Evolutionary conservation across 2,329 filamentous ascomycete species (phyloP).

Genomic region (Chaetomium sp.): DNA sequence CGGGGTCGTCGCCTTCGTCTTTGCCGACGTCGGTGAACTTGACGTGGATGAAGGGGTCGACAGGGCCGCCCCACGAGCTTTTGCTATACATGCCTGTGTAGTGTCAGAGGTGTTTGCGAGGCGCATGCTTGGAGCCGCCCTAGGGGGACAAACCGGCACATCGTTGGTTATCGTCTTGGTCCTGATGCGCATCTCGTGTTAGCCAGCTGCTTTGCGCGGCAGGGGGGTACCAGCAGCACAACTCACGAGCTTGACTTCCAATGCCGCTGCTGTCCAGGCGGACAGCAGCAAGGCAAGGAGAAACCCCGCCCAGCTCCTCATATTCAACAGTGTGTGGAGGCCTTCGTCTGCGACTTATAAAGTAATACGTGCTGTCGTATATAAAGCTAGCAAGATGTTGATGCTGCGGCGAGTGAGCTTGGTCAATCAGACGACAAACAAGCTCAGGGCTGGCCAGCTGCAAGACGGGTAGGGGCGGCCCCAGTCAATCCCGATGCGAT

Average conservation of each 20-base stretch:
- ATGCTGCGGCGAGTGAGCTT: too few relatives aligned
- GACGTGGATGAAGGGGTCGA: conserved; percentile 83
- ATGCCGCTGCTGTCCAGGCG: conserved; percentile 45
- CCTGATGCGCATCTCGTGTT: conserved; percentile 40
- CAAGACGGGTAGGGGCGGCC: too few relatives aligned
- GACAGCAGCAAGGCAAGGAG: conserved; percentile 48
- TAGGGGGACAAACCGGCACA: conserved; percentile 51
- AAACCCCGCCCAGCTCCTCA: conserved; percentile 49
- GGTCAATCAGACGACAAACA: too few relatives aligned
- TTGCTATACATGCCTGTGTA: conserved; percentile 81
- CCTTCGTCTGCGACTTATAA: neutral
- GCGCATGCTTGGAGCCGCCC: neutral
- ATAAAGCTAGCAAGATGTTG: too few relatives aligned
- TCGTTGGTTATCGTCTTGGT: conserved; percentile 70
- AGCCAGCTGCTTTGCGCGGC: neutral
- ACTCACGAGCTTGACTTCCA: conserved; percentile 53
- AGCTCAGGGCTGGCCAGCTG: too few relatives aligned
- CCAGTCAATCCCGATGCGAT: too few relatives aligned
- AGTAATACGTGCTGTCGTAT: neutral
- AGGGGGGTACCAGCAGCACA: neutral
- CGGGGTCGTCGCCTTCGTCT: conserved; percentile 59
- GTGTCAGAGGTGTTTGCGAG: conserved; percentile 17
- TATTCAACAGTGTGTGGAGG: conserved; percentile 26
- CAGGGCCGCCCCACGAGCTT: conserved; percentile 77
- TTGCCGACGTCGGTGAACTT: conserved; percentile 54